Evolutionary conservation across 768 basidiomycete genomes (phyloP).

Genomic region (Phylloporus rhodoxanthus): DNA sequence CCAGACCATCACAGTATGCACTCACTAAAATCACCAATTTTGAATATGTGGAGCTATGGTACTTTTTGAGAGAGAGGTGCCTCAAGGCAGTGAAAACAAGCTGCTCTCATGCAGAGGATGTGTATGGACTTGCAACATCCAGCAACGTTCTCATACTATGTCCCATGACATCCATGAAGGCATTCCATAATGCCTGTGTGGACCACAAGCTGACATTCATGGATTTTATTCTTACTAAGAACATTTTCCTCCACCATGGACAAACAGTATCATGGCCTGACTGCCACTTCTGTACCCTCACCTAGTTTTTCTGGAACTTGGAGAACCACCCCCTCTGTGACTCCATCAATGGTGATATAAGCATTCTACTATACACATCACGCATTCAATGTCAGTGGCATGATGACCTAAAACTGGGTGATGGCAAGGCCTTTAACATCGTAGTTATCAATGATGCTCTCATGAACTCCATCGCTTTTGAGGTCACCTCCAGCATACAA

Average conservation of each 20-base stretch:
- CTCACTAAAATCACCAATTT: too few relatives aligned
- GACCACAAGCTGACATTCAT: conserved; percentile 14
- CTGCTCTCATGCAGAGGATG: too few relatives aligned
- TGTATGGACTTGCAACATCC: too few relatives aligned
- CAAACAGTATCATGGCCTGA: not conserved
- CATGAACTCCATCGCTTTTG: not conserved
- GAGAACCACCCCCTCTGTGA: conserved; percentile 1
- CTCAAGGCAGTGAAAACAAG: too few relatives aligned
- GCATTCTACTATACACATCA: not conserved
- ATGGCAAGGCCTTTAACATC: not conserved
- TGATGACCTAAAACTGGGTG: not conserved
- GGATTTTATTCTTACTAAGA: not conserved
- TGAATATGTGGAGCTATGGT: too few relatives aligned
- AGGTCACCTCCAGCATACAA: too few relatives aligned
- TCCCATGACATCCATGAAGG: conserved; percentile 12
- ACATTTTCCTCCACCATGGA: not conserved
- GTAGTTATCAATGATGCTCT: not conserved
- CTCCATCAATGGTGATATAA: too few relatives aligned
- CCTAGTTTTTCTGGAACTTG: not conserved
- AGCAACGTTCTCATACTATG: conserved; percentile 8
- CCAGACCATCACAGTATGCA: too few relatives aligned
- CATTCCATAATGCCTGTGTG: conserved; percentile 14
- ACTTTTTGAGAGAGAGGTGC: too few relatives aligned
- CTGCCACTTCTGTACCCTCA: not conserved
- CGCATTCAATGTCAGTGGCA: not conserved